phyloP scores from a whole-genome alignment of 805 yeast genomes.

The Priceomyces castillae region DNA sequence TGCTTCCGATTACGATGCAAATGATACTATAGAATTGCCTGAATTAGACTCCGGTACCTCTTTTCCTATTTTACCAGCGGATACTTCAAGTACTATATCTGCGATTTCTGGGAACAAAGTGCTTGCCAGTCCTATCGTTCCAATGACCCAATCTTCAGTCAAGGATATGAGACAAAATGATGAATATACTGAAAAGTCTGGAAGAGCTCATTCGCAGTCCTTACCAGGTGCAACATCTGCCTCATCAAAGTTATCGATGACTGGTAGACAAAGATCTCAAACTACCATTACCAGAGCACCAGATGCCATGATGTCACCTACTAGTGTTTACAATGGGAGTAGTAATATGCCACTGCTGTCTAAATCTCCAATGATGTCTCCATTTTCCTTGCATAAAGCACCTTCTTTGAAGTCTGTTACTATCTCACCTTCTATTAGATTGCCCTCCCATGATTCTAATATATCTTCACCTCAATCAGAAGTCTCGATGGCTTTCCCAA shows the following conservation, averaged over 20 bases:
- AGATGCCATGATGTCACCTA: slow-evolving; percentile 7
- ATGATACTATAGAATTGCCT: slow-evolving; percentile 7
- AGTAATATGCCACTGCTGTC: slow-evolving; percentile 5
- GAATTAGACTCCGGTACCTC: slow-evolving; percentile 9
- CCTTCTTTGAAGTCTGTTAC: slow-evolving; percentile 40
- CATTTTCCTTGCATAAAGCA: slow-evolving; percentile 17
- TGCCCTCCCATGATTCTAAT: slow-evolving; percentile 6
- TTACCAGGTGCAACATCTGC: slow-evolving; percentile 19
- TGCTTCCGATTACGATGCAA: slow-evolving; percentile 9
- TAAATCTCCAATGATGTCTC: slow-evolving; percentile 9
- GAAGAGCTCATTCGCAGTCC: slow-evolving; percentile 34
- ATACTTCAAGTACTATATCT: slow-evolving; percentile 8
- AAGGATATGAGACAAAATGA: not conserved
- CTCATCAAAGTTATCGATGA: slow-evolving; percentile 1
- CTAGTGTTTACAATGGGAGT: slow-evolving; percentile 1
- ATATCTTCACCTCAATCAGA: slow-evolving; percentile 16
- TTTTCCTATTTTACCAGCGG: slow-evolving; percentile 8
- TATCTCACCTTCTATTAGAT: slow-evolving; percentile 34
- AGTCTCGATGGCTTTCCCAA: not conserved
- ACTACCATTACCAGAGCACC: slow-evolving; percentile 19
- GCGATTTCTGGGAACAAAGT: slow-evolving; percentile 22
- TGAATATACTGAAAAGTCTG: slow-evolving; percentile 6
- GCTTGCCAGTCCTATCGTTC: slow-evolving; percentile 30
- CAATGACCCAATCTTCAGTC: slow-evolving; percentile 19
- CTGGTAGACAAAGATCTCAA: slow-evolving; percentile 20